A percentile compares a stretch with the other conserved stretches of the same genome.
These are phyloP conservation scores for Monilinia fructigena DNA, from an alignment of 2,329 filamentous ascomycete species.

Conservation along the genomic window DNA sequence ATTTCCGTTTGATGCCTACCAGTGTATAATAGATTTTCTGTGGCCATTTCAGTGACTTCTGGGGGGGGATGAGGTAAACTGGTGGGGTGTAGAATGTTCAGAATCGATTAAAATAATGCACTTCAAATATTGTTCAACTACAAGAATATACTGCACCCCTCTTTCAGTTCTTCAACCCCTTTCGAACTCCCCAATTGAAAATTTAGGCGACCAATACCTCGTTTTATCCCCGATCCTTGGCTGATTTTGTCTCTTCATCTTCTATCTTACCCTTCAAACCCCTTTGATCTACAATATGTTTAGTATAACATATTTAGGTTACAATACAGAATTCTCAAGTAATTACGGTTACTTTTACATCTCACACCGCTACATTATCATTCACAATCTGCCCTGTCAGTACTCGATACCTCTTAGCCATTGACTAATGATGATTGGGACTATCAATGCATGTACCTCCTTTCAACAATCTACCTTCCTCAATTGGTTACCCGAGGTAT, in stretches of 20 bases:
- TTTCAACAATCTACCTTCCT: not conserved
- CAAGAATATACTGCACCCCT: not conserved
- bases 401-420: not conserved
- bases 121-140: not conserved
- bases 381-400: not conserved
- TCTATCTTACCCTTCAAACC: not conserved
- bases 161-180: not conserved
- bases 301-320: constrained; percentile 8
- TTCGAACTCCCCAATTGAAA: not conserved
- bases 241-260: not conserved
- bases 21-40: no score
- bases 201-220: constrained; percentile 5
- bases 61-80: not conserved
- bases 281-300: constrained; percentile 3
- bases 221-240: not conserved
- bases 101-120: not conserved
- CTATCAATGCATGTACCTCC: not conserved
- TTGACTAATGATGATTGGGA: not conserved
- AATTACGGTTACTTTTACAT: not conserved
- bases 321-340: not conserved
- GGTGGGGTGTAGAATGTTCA: not conserved
- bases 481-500: not conserved
- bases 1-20: no score
- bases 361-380: constrained; percentile 10
- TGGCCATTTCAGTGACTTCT: no score